A percentile compares a stretch with the other conserved stretches of the same genome.
Evolutionary conservation across 164 flowering plant genomes (phyloP).

Genomic region (Magnolia changhungtana): DNA sequence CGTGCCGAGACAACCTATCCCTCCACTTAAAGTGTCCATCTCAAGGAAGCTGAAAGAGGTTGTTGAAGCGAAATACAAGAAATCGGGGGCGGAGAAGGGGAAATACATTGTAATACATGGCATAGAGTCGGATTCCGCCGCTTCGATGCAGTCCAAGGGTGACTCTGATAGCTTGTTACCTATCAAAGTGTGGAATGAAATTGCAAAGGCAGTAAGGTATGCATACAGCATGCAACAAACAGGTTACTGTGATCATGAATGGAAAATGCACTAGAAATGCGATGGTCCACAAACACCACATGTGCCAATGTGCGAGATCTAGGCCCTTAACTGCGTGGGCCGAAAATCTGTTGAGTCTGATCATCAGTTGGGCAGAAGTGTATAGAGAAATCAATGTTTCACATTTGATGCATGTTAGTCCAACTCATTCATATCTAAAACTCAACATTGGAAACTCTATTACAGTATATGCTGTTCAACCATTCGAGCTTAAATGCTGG

Average conservation of each 20-base stretch:
- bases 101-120: conserved; percentile 80
- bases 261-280: not conserved
- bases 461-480: not conserved
- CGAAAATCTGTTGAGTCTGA: not conserved
- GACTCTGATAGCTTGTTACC: conserved; percentile 87
- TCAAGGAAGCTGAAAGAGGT: conserved; percentile 70
- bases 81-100: conserved; percentile 68
- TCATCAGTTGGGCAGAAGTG: not conserved
- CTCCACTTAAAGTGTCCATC: conserved; percentile 67
- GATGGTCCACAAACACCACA: not conserved
- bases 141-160: conserved; percentile 86
- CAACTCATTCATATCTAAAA: too few species aligned
- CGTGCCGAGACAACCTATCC: conserved; percentile 67
- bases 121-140: conserved; percentile 67
- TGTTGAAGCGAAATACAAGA: conserved; percentile 62
- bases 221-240: not conserved
- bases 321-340: not conserved
- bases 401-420: too few species aligned
- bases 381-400: not conserved
- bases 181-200: conserved; percentile 62
- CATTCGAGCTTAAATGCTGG: not conserved
- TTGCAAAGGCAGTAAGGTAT: conserved; percentile 58
- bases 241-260: not conserved
- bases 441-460: too few species aligned
- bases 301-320: not conserved